Evolutionary conservation across 2,329 filamentous ascomycete genomes (phyloP).

Genomic region (Penicillium sp.): DNA sequence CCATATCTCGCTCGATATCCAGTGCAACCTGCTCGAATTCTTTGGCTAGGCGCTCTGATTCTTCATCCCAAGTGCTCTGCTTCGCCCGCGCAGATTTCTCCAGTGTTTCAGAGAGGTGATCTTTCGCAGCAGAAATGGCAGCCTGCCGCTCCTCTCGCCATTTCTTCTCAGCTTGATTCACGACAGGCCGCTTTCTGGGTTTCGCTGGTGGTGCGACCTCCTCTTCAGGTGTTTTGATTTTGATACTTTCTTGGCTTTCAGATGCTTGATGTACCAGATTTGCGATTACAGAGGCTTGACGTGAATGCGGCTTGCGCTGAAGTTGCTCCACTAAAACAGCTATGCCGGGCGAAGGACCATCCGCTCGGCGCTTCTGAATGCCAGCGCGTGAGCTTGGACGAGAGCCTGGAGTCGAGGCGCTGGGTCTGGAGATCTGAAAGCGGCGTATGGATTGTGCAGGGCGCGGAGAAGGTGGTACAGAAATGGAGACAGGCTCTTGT

Average conservation of each 20-base stretch:
- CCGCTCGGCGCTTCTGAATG: constrained; percentile 36
- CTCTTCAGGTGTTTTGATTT: constrained; percentile 11
- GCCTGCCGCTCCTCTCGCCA: constrained; percentile 39
- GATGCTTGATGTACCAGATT: constrained; percentile 25
- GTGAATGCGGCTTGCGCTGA: constrained; percentile 32
- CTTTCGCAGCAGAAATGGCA: constrained; percentile 36
- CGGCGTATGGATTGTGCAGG: constrained; percentile 30
- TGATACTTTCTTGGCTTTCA: neutral
- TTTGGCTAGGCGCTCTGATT: constrained; percentile 42
- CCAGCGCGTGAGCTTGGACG: constrained; percentile 29
- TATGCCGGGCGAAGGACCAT: constrained; percentile 25
- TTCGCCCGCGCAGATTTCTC: constrained; percentile 38
- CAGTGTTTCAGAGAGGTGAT: constrained; percentile 32
- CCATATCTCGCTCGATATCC: constrained; percentile 40
- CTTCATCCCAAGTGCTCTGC: constrained; percentile 43
- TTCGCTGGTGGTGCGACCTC: constrained; percentile 8
- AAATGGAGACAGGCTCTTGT: neutral
- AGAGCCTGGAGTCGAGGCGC: constrained; percentile 23
- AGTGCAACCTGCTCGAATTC: constrained; percentile 46
- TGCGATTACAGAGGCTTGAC: constrained; percentile 35
- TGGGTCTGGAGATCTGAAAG: constrained; percentile 42
- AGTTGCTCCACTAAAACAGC: constrained; percentile 44
- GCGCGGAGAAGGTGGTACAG: constrained; percentile 18
- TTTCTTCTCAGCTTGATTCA: constrained; percentile 41
- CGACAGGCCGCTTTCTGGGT: constrained; percentile 40